A percentile compares a stretch with the other conserved stretches of the same genome.
phyloP scores from a whole-genome alignment of 805 yeast species.

The Priceomyces haplophilus region DNA sequence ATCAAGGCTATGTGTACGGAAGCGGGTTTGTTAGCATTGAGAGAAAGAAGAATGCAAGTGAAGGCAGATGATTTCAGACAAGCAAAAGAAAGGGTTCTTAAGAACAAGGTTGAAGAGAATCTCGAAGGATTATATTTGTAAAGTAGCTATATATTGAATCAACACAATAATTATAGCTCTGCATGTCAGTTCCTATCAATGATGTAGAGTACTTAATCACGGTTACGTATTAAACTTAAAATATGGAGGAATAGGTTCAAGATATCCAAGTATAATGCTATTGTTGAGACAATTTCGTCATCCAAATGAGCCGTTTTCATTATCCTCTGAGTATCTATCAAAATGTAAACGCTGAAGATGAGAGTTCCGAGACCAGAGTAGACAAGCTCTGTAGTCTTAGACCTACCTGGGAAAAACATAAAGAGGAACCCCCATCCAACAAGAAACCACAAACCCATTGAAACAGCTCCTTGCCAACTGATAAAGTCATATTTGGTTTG shows the following conservation, averaged over 20 bases:
- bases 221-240: constrained; percentile 54
- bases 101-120: constrained; percentile 94
- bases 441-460: constrained; percentile 60
- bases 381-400: constrained; percentile 55
- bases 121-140: constrained; percentile 88
- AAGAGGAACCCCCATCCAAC: constrained; percentile 70
- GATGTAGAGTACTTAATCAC: constrained; percentile 8
- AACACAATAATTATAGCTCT: neutral
- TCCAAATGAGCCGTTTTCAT: constrained; percentile 75
- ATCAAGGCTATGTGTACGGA: constrained; percentile 97
- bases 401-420: constrained; percentile 53
- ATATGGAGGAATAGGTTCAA: constrained; percentile 77
- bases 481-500: constrained; percentile 76
- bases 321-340: constrained; percentile 79
- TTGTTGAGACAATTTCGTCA: constrained; percentile 80
- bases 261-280: constrained; percentile 75
- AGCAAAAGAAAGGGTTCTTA: constrained; percentile 92
- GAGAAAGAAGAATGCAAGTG: constrained; percentile 97
- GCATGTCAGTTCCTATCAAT: neutral
- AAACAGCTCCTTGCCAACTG: constrained; percentile 57
- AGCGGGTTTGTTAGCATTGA: constrained; percentile 90
- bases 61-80: constrained; percentile 89
- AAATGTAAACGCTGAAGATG: constrained; percentile 65
- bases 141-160: constrained; percentile 4
- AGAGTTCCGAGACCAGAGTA: constrained; percentile 75